Conservation (phyloP, 345 rosid genomes). For the Gossypium stocksii region DNA sequence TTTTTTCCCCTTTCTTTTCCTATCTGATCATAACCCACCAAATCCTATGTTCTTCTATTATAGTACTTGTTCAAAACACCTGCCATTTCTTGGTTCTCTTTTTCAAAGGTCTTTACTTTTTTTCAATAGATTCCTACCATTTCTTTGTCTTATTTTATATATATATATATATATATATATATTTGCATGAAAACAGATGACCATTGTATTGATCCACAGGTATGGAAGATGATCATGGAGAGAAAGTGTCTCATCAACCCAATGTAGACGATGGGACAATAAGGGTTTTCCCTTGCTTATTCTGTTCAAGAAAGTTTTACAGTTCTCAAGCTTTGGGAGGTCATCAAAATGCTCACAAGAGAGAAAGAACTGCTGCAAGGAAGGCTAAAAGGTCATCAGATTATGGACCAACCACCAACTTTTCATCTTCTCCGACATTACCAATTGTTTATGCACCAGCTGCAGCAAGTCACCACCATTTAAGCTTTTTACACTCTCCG, state of each 20-base stretch:
- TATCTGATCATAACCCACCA: conserved; percentile 9
- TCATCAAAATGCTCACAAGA: conserved; percentile 96
- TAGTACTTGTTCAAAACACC: conserved; percentile 10
- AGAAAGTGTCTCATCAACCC: conserved; percentile 24
- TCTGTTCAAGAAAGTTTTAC: conserved; percentile 77
- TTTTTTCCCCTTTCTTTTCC: background rate
- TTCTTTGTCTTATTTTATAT: background rate
- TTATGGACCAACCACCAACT: conserved; percentile 27
- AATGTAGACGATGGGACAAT: conserved; percentile 28
- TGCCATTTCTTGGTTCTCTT: background rate
- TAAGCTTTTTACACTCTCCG: conserved; percentile 42
- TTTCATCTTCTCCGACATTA: conserved; percentile 33
- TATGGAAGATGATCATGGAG: conserved; percentile 35
- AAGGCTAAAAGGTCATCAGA: conserved; percentile 57
- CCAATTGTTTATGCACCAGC: conserved; percentile 36
- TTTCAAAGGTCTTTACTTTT: background rate
- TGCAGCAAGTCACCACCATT: conserved; percentile 23
- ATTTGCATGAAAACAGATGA: background rate
- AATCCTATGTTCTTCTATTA: background rate
- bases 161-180: background rate
- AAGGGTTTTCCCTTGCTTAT: conserved; percentile 65
- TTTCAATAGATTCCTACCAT: background rate
- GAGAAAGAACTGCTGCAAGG: conserved; percentile 70
- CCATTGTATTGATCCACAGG: conserved; percentile 4
- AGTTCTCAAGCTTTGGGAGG: conserved; percentile 96